Percentiles rank a stretch among this genome's conserved stretches.
These are phyloP conservation scores for Amanita pseudoporphyria DNA, from an alignment of 768 basidiomycete genomes.

Conservation along the genomic window DNA sequence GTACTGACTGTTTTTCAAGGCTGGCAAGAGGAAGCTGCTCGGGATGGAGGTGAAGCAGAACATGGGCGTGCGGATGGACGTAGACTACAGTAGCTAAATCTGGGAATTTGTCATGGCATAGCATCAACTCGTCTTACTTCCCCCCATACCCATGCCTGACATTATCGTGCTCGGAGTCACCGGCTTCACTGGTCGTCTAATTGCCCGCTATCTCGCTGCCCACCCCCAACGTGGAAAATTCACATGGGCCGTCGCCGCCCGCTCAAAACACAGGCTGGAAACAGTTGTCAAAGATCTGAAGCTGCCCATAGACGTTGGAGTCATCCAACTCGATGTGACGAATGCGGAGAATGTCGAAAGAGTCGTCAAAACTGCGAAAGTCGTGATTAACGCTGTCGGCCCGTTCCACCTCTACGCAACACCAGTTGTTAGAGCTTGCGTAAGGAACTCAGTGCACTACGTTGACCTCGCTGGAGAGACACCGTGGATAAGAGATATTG, in stretches of 20 bases:
- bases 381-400: constrained; percentile 73
- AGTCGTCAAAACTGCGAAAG: constrained; percentile 45
- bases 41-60: constrained; percentile 82
- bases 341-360: constrained; percentile 41
- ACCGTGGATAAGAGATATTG: constrained; percentile 55
- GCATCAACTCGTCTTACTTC: neutral
- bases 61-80: constrained; percentile 83
- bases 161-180: constrained; percentile 70
- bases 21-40: constrained; percentile 75
- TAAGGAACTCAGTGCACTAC: constrained; percentile 67
- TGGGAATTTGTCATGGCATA: neutral
- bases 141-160: constrained; percentile 33
- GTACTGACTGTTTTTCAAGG: constrained; percentile 26
- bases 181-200: constrained; percentile 66
- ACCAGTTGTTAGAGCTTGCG: constrained; percentile 71
- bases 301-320: constrained; percentile 32
- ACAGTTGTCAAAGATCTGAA: constrained; percentile 36
- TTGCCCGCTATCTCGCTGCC: constrained; percentile 51
- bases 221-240: constrained; percentile 55
- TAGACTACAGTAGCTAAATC: constrained; percentile 13
- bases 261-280: constrained; percentile 55
- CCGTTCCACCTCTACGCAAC: constrained; percentile 68
- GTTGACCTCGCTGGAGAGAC: constrained; percentile 78
- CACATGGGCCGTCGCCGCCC: constrained; percentile 59
- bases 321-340: constrained; percentile 52